These are phyloP conservation scores for Gaertneriomyces semiglobifer DNA, from an alignment of 192 early-diverging fungal species.

Conservation along the genomic window DNA sequence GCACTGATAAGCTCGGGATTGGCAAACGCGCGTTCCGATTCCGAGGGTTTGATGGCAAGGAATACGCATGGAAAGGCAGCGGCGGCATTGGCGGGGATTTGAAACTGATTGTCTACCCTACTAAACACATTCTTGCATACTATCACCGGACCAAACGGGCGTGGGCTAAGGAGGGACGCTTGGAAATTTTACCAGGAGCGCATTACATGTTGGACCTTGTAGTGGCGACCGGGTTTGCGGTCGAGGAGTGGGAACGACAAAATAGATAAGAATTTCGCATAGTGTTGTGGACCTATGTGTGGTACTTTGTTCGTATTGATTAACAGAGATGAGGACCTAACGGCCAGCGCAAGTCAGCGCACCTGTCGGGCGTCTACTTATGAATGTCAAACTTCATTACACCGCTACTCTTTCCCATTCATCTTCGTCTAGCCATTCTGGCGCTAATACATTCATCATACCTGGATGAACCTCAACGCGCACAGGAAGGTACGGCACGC, in stretches of 20 bases:
- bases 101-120: slow-evolving; percentile 13
- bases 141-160: slow-evolving; percentile 16
- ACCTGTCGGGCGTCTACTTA: neutral
- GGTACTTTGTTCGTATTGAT: too few species aligned
- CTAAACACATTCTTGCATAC: slow-evolving; percentile 11
- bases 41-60: slow-evolving; percentile 15
- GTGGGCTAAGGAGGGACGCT: slow-evolving; percentile 21
- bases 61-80: slow-evolving; percentile 22
- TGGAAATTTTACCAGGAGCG: slow-evolving; percentile 14
- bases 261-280: neutral
- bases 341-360: too few species aligned
- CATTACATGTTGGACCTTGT: slow-evolving; percentile 21
- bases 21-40: slow-evolving; percentile 21
- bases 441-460: slow-evolving; percentile 26
- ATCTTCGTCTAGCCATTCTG: slow-evolving; percentile 32
- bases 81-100: slow-evolving; percentile 5
- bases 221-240: slow-evolving; percentile 22
- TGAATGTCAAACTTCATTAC: neutral
- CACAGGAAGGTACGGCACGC: slow-evolving; percentile 20
- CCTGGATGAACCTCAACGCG: slow-evolving; percentile 38
- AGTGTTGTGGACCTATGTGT: too few species aligned
- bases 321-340: too few species aligned
- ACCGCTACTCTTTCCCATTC: slow-evolving; percentile 12
- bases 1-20: slow-evolving; percentile 9
- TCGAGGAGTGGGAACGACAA: slow-evolving; percentile 26